Base-by-base conservation (phyloP, 129 eudicot genomes). In the Ambrosia artemisiifolia region DNA sequence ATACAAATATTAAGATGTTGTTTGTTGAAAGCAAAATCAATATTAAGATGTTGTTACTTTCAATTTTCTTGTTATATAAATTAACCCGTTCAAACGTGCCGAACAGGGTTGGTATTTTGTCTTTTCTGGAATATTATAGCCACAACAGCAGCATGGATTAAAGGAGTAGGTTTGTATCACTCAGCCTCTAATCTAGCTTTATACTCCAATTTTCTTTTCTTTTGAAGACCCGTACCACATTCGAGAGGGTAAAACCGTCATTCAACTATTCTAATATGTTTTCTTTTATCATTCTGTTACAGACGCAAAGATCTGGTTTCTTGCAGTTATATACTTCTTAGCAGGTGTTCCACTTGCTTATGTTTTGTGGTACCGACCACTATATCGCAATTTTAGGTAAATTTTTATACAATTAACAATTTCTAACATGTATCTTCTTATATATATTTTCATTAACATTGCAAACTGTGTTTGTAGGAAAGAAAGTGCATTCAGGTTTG, bases 41-140 rank as follows among this genome's bases (percentile, higher is more conserved):
- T n/a, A n/a, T n/a, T n/a, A n/a, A n/a, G n/a, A n/a, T n/a, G n/a
- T n/a, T n/a, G n/a, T n/a, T n/a, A n/a, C n/a, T n/a, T n/a, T n/a
- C n/a, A n/a, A n/a, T n/a, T n/a, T 54, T n/a, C 34, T 13, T 10
- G 2, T 40, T 7, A 0, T 8, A 30, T 64, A 24, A 18, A 36
- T 17, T 51, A 43, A 32, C 43, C 16, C 18, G 12, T 35, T 48
- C 46, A 35, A 43, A 43, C 78, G 54, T 57, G 74, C 9, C 80
- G 63, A 28, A 82, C 90, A 95, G 99, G 99, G 13, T 53, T 95
- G 67, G 71, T 82, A 12, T 73, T 81, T 55, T 81, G 94, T 33
- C 99, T 95, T 66, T 71, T 84, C 20, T 95, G 99, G 99, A 95
- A 95, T 66, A 65, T 90, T 38, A 68, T 95, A 28, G 99, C 99